Evolutionary conservation across 371 early-diverging fungal species (phyloP).

Genomic region (Mortierella sp.): DNA sequence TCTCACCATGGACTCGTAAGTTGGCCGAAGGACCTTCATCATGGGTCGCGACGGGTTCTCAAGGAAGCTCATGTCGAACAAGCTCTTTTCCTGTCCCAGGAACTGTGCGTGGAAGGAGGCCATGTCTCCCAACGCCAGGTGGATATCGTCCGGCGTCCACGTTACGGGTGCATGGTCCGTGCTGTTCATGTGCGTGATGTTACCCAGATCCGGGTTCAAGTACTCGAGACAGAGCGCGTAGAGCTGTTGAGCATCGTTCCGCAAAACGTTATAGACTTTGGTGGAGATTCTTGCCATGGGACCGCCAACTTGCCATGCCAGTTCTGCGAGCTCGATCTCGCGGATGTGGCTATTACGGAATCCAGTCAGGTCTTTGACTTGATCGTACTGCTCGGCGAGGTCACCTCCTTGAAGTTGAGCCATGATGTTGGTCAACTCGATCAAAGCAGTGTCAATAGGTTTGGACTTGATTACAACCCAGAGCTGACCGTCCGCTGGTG

Average conservation of each 20-base stretch:
- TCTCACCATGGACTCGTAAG: constrained; percentile 42
- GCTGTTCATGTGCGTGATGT: constrained; percentile 49
- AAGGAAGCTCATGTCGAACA: constrained; percentile 35
- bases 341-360: constrained; percentile 54
- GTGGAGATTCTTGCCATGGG: constrained; percentile 51
- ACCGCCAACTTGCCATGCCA: constrained; percentile 46
- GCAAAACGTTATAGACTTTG: constrained; percentile 49
- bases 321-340: constrained; percentile 46
- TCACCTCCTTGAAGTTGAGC: constrained; percentile 49
- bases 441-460: constrained; percentile 51
- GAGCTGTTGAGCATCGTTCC: constrained; percentile 48
- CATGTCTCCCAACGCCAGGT: constrained; percentile 30
- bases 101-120: constrained; percentile 53
- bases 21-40: constrained; percentile 38
- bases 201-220: constrained; percentile 31
- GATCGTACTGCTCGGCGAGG: constrained; percentile 49
- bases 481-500: constrained; percentile 17
- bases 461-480: constrained; percentile 50
- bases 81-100: constrained; percentile 25
- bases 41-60: constrained; percentile 43
- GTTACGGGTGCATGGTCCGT: constrained; percentile 22
- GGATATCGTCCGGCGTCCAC: constrained; percentile 45
- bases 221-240: constrained; percentile 53
- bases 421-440: constrained; percentile 55
- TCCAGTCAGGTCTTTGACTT: constrained; percentile 48